Evolutionary conservation across 768 basidiomycete genomes (phyloP), one percentile per base, ranked within the genome.

Genomic region (Hirschioporus abietinus): DNA sequence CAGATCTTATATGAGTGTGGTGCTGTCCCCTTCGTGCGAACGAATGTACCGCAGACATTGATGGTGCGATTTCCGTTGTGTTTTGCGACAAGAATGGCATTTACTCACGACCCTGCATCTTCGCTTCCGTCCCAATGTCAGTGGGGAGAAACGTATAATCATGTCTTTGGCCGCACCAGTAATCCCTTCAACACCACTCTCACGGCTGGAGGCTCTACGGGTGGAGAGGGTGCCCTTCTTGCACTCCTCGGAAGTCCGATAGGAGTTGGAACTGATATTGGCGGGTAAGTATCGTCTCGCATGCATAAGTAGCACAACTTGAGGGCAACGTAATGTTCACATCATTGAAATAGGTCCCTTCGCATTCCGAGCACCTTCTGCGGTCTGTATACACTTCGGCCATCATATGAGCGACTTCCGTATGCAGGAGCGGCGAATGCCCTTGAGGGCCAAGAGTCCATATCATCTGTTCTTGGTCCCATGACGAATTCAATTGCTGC

Each of bases 141-240:
- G 82, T 79, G 78, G 71, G 82, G 84, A 0, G 89, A 91, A 72
- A 85, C 86, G 0, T 78, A 80, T 72, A 90, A 89, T 73, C 77
- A 85, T 69, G 79, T 89, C 3, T 90, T 83, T 69, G 88, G 88
- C 1, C 80, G 86, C 1, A 88, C 89, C 6, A 69, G 78, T 34
- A 88, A 90, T 70, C 88, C 88, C 0, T 82, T 81, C 69, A 88
- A 88, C 70, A 78, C 82, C 1, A 75, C 76, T 0, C 76, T 88
- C 36, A 88, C 85, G 1, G 77, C 81, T 1, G 89, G 89, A 1
- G 89, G 89, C 1, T 88, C 86, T 0, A 85, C 84, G 1, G 89
- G 89, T 1, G 89, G 89, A 0, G 89, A 90, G 76, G 85, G 85
- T 9, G 87, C 88, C 0, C 77, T 90, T 0, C 67, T 89, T 1